These are phyloP conservation scores for Umbelopsis sp. DNA, from an alignment of 192 early-diverging fungal genomes.

Conservation along the genomic window DNA sequence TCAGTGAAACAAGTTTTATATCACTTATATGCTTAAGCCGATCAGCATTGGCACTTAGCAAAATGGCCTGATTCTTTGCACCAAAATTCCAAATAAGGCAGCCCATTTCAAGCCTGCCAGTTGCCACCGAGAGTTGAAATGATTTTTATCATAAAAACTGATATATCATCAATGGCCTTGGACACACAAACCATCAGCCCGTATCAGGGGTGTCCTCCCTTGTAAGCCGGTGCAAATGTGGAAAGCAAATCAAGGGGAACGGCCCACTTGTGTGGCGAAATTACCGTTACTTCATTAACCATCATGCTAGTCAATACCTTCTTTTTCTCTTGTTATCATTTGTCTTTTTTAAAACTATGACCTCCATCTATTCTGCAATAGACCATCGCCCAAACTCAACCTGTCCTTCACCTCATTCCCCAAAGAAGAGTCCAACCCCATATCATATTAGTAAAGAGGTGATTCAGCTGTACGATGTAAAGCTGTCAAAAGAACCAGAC, in stretches of 20 bases:
- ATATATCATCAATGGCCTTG: too few relatives aligned
- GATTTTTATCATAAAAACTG: too few relatives aligned
- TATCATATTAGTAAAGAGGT: conserved; percentile 18
- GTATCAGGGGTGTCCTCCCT: too few relatives aligned
- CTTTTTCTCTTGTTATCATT: not conserved
- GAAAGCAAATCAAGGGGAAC: too few relatives aligned
- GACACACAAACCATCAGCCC: too few relatives aligned
- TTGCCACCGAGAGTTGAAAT: too few relatives aligned
- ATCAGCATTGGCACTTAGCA: too few relatives aligned
- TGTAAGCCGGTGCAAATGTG: too few relatives aligned
- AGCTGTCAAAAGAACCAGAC: conserved; percentile 17
- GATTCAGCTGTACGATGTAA: conserved; percentile 18
- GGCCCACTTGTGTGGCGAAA: not conserved
- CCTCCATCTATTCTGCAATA: not conserved
- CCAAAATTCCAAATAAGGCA: not conserved
- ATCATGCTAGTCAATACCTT: not conserved
- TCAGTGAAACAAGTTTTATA: too few relatives aligned
- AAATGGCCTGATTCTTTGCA: conserved; percentile 9
- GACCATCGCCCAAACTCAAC: conserved; percentile 11
- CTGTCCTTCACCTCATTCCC: conserved; percentile 3
- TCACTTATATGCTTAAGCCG: too few relatives aligned
- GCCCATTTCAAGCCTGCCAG: not conserved
- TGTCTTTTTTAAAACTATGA: not conserved
- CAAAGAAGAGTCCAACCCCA: not conserved
- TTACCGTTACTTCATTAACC: not conserved